Conservation (phyloP, 257 asterid genomes). For the Ilex aquifolium region DNA sequence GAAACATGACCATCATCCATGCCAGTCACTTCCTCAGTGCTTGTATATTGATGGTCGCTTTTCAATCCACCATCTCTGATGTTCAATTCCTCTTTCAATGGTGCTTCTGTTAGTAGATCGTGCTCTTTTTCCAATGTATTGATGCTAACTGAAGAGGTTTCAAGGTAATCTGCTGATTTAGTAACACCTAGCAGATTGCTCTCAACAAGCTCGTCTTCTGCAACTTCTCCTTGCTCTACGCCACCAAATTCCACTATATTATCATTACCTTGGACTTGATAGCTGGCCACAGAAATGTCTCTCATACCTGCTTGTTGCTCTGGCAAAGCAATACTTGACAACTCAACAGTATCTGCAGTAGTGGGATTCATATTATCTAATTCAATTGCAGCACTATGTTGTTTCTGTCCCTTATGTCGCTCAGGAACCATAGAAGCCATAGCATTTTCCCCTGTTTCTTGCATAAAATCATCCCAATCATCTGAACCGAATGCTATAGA, state of each 20-base stretch:
- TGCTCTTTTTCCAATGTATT: slow-evolving; percentile 27
- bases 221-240: slow-evolving; percentile 20
- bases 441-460: slow-evolving; percentile 36
- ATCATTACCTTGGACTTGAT: slow-evolving; percentile 22
- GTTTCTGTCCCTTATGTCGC: slow-evolving; percentile 25
- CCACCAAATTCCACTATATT: slow-evolving; percentile 21
- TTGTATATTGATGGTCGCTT: slow-evolving; percentile 18
- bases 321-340: slow-evolving; percentile 11
- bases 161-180: slow-evolving; percentile 39
- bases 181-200: slow-evolving; percentile 33
- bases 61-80: slow-evolving; percentile 20
- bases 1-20: slow-evolving; percentile 18
- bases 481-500: slow-evolving; percentile 71
- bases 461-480: slow-evolving; percentile 79
- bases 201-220: slow-evolving; percentile 16
- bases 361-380: slow-evolving; percentile 15
- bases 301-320: slow-evolving; percentile 15
- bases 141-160: slow-evolving; percentile 19
- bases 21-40: slow-evolving; percentile 23
- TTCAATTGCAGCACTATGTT: slow-evolving; percentile 20
- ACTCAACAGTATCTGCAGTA: slow-evolving; percentile 15
- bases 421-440: slow-evolving; percentile 26
- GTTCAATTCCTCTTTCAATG: slow-evolving; percentile 14
- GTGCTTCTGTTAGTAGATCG: slow-evolving; percentile 17
- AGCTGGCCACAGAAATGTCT: slow-evolving; percentile 14